Conservation (phyloP, 805 yeast genomes). For the Starmerella kuoi region DNA sequence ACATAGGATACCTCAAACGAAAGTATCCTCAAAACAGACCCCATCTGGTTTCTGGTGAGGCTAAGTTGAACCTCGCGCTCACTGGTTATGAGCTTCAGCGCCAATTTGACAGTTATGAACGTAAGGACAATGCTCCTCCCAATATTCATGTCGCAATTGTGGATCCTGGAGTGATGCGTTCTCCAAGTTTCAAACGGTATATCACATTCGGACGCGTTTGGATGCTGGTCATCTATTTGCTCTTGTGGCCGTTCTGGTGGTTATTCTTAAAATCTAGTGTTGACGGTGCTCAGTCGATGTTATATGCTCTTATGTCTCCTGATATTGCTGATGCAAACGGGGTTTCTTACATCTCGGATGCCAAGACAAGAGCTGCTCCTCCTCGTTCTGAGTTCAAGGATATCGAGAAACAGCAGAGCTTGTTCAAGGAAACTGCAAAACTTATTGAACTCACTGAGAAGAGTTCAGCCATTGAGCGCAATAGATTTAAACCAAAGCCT, state of each 20-base stretch:
- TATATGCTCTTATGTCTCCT: conserved; percentile 62
- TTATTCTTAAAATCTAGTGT: conserved; percentile 59
- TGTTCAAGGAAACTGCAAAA: conserved; percentile 51
- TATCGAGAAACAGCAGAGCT: conserved; percentile 42
- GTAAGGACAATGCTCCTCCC: conserved; percentile 56
- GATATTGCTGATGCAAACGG: conserved; percentile 49
- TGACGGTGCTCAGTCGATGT: conserved; percentile 69
- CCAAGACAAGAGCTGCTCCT: conserved; percentile 38
- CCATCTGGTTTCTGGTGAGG: conserved; percentile 66
- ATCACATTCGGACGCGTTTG: conserved; percentile 49
- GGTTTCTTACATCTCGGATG: conserved; percentile 63
- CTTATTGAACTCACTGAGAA: conserved; percentile 53
- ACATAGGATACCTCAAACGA: conserved; percentile 42
- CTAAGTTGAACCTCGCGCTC: conserved; percentile 64
- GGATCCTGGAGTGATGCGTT: conserved; percentile 87
- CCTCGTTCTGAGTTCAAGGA: conserved; percentile 56
- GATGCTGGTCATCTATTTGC: conserved; percentile 47
- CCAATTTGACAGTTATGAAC: conserved; percentile 42
- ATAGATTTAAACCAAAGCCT: conserved; percentile 23
- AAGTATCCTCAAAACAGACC: conserved; percentile 53
- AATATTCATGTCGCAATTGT: conserved; percentile 62
- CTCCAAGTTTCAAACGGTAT: conserved; percentile 72
- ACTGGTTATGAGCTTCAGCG: conserved; percentile 72
- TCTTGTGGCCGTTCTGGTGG: conserved; percentile 75
- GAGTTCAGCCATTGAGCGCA: conserved; percentile 56